These are phyloP conservation scores for Colletotrichum sp. DNA, from an alignment of 2,329 filamentous ascomycete genomes.

Conservation along the genomic window DNA sequence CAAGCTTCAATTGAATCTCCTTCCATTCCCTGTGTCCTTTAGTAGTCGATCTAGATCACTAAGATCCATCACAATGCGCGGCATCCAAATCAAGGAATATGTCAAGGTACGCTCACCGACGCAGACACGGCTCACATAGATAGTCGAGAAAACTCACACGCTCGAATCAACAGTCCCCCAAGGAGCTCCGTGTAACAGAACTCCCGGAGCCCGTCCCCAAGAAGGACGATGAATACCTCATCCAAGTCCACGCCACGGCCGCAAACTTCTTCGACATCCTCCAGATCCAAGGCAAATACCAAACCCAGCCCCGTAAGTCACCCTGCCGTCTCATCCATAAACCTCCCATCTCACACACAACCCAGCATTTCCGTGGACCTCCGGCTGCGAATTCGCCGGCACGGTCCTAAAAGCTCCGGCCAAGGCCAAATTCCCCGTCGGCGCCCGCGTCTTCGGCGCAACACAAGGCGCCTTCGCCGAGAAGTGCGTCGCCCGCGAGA, in stretches of 20 bases:
- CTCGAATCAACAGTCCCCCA: conserved; percentile 59
- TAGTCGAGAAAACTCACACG: background rate
- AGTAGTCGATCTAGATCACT: fast-evolving
- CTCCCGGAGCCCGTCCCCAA: conserved; percentile 77
- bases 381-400: conserved; percentile 87
- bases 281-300: conserved; percentile 95
- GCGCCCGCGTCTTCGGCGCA: conserved; percentile 86
- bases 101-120: conserved; percentile 66
- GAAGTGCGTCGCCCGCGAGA: conserved; percentile 71
- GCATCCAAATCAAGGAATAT: conserved; percentile 76
- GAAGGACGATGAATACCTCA: conserved; percentile 78
- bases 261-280: conserved; percentile 98
- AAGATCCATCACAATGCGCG: conserved; percentile 66
- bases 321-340: background rate
- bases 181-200: conserved; percentile 76
- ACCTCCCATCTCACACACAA: background rate
- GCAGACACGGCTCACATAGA: background rate
- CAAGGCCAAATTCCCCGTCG: conserved; percentile 71
- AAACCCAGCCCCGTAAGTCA: conserved; percentile 75
- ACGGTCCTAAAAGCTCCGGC: conserved; percentile 66
- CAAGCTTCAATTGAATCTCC: background rate
- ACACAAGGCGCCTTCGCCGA: conserved; percentile 87
- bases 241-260: conserved; percentile 84
- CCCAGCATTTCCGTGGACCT: conserved; percentile 80
- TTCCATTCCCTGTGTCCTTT: background rate